A percentile compares a stretch with the other conserved stretches of the same genome.
Evolutionary conservation across 495 filamentous ascomycete species (phyloP).

Genomic region (Penicillium ochrochloron): DNA sequence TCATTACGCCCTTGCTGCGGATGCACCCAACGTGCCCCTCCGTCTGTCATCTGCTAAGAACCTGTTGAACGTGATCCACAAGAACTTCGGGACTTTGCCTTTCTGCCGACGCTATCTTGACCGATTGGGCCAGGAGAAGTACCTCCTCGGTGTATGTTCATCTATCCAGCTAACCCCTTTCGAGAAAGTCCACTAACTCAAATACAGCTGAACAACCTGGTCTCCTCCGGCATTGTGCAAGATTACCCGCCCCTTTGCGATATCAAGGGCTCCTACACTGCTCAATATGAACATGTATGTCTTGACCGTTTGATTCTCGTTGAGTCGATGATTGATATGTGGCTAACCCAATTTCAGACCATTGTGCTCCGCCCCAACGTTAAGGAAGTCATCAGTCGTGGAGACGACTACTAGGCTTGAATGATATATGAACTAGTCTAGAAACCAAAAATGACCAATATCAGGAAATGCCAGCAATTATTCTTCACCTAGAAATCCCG

Average conservation of each 20-base stretch:
- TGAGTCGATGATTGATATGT: neutral
- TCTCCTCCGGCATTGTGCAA: conserved; percentile 82
- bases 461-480: neutral
- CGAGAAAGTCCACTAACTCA: conserved; percentile 25
- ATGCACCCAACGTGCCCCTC: conserved; percentile 69
- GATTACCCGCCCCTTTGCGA: conserved; percentile 88
- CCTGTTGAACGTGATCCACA: conserved; percentile 82
- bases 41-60: conserved; percentile 79
- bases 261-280: conserved; percentile 93
- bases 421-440: conserved; percentile 9
- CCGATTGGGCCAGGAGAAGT: conserved; percentile 84
- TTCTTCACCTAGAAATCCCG: neutral
- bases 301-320: conserved; percentile 14
- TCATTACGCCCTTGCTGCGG: conserved; percentile 70
- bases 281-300: conserved; percentile 89
- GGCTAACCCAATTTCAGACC: conserved; percentile 57
- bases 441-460: conserved; percentile 9
- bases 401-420: conserved; percentile 76
- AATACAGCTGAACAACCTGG: conserved; percentile 81
- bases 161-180: conserved; percentile 10
- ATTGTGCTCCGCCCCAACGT: conserved; percentile 84
- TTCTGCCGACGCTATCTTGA: conserved; percentile 88
- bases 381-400: conserved; percentile 92
- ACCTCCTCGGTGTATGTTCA: conserved; percentile 74
- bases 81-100: conserved; percentile 89